Evolutionary conservation across 2,329 filamentous ascomycete species (phyloP), one percentile per base, ranked within the genome.

Genomic region (Sclerotinia spermophila): DNA sequence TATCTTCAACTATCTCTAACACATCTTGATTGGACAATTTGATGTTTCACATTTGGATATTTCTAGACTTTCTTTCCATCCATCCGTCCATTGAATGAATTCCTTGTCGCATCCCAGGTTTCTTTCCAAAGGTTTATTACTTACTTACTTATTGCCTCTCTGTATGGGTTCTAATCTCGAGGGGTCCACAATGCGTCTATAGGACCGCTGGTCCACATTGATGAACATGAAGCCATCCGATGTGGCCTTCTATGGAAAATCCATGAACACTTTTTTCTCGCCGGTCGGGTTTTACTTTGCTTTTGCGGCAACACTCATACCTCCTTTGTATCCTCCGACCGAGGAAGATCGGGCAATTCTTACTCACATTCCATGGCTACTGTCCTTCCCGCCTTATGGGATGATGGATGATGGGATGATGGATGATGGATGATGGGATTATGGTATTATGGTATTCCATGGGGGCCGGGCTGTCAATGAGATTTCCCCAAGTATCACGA

Each of bases 241-340:
- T 60, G 24, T 27, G 35, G 11, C 24, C 24, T 35, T 48, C 60
- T 33, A 5, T 45, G 27, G 38, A 62, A 5, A 61, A 62, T 62
- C 35, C 56, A 40, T 40, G 35, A 35, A 40, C 35, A 8, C 35
- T 59, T 40, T n/a, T 51, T n/a, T 27, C 35, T 67, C 42, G 35
- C 30, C 64, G 27, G 38, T 42, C 65, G 38, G 38, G 38, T 7
- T 58, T 59, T 67, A n/a, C 51, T 45, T 59, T 67, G 24, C 60
- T 48, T 48, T 48, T 66, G 62, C 62, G 48, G 62, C 53, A 68
- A 42, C 61, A 30, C 30, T 55, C 40, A 68, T 42, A 6, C 40
- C 19, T 44, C n/a, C 40, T 68, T 68, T 30, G 66, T 60, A 68
- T 68, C 66, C 66, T 48, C 53, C 66, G 53, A 48, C 51, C 66